Evolutionary conservation across 495 filamentous ascomycete species (phyloP), one percentile per base, ranked within the genome.

Genomic region (Daldinia decipiens): DNA sequence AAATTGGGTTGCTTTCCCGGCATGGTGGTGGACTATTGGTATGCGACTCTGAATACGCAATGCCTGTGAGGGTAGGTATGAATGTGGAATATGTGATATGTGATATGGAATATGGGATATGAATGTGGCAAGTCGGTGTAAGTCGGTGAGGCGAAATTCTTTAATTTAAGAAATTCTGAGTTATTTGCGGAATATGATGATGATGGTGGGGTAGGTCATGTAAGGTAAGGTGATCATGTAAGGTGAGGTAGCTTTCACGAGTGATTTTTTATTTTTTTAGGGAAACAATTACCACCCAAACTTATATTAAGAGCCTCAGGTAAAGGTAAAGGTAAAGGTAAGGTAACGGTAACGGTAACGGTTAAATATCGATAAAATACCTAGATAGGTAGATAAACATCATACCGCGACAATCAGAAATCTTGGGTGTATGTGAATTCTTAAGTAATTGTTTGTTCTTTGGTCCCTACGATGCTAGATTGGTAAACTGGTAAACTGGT

Each of bases 1-100:
- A 99, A 90, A 73, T 92, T 94, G 65, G 93, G 92, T 75, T 92
- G 88, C 70, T 89, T 88, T 61, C 84, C 86, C 45, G 75, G 75
- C 91, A 93, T 93, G 61, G 17, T 88, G 67, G 47, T 12, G 24
- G 0, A 17, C 21, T 59, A 13, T 31, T 11, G 39, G 38, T 39
- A 27, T 43, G 36, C 4, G 19, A 40, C 45, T 40, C 32, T 56
- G 34, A 24, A 19, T 40, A 53, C 2, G 29, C 38, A 36, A 19
- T 24, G 9, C 19, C 13, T 52, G 8, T 43, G 21, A 13, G 60
- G 34, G 34, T 47, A 59, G 29, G 51, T 65, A 50, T 55, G 60
- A 36, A 38, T 60, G 52, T 3, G 31, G 26, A 51, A 65, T 61
- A 39, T 21, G 29, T 21, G 4, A 54, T 31, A 29, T 26, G 26